A percentile compares a stretch with the other conserved stretches of the same genome.
These are phyloP conservation scores for Leavenworthia alabamica DNA, from an alignment of 345 rosid species.

Conservation along the genomic window DNA sequence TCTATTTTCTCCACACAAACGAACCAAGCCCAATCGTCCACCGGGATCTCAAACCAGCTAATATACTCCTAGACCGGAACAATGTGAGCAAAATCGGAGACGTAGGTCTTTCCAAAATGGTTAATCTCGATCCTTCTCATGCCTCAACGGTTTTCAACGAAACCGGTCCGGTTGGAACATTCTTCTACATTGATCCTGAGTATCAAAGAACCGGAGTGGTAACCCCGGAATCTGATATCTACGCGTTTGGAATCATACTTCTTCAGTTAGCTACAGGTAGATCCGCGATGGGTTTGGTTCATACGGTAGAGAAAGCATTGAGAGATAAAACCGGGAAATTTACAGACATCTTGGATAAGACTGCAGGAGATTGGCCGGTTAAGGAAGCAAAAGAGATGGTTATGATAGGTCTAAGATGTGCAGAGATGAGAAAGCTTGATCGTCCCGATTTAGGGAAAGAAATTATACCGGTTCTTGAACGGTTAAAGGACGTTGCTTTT, in stretches of 20 bases:
- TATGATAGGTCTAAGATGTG: constrained; percentile 54
- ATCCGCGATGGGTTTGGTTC: constrained; percentile 62
- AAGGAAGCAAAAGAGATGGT: constrained; percentile 67
- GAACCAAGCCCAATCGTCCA: constrained; percentile 75
- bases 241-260: constrained; percentile 78
- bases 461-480: constrained; percentile 64
- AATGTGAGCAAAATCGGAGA: constrained; percentile 87
- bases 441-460: constrained; percentile 60
- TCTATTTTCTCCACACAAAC: constrained; percentile 62
- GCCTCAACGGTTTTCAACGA: constrained; percentile 41
- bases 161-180: constrained; percentile 74
- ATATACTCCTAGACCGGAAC: constrained; percentile 72
- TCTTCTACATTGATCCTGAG: constrained; percentile 84
- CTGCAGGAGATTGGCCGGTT: constrained; percentile 74
- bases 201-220: constrained; percentile 75
- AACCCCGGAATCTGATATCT: constrained; percentile 69
- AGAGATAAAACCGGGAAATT: constrained; percentile 40
- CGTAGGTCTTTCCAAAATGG: constrained; percentile 71
- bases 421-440: constrained; percentile 69
- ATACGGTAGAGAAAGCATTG: constrained; percentile 61
- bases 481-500: constrained; percentile 46
- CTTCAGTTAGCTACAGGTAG: constrained; percentile 69
- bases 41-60: constrained; percentile 88
- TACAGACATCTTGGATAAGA: constrained; percentile 50
- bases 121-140: constrained; percentile 37